These are phyloP conservation scores for Gnomoniopsis sp. DNA, from an alignment of 2,329 filamentous ascomycete species.

Conservation along the genomic window DNA sequence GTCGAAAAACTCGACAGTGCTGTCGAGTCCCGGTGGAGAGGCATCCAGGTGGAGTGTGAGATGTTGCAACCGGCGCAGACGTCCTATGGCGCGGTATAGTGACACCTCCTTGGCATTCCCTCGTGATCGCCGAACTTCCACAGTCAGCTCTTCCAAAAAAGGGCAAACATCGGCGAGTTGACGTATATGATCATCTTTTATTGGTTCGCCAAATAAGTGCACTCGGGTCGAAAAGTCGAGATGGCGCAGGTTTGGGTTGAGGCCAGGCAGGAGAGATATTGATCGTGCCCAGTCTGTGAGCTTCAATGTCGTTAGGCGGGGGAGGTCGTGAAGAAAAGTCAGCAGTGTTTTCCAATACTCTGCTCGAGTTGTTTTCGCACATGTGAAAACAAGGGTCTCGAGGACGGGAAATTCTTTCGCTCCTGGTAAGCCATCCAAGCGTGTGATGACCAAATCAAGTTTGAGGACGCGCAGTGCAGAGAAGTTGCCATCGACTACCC, in stretches of 20 bases:
- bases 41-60: slow-evolving; percentile 5
- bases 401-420: slow-evolving; percentile 1
- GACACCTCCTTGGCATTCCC: slow-evolving; percentile 11
- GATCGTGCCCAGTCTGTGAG: background rate
- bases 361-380: background rate
- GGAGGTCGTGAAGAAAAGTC: background rate
- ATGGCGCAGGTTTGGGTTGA: background rate
- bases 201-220: background rate
- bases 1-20: background rate
- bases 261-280: background rate
- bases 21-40: background rate
- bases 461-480: slow-evolving; percentile 9
- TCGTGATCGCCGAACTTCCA: slow-evolving; percentile 5
- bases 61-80: slow-evolving; percentile 1
- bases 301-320: background rate
- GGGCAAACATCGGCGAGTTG: slow-evolving; percentile 12
- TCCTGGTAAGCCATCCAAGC: background rate
- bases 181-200: slow-evolving; percentile 6
- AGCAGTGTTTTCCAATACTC: background rate
- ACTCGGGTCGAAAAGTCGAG: background rate
- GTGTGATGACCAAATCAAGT: background rate
- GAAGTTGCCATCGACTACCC: slow-evolving; percentile 1
- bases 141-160: background rate
- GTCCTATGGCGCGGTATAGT: slow-evolving; percentile 11
- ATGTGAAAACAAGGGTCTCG: background rate